Base-by-base conservation (phyloP, 768 basidiomycete species). In the Boletus huronensis region DNA sequence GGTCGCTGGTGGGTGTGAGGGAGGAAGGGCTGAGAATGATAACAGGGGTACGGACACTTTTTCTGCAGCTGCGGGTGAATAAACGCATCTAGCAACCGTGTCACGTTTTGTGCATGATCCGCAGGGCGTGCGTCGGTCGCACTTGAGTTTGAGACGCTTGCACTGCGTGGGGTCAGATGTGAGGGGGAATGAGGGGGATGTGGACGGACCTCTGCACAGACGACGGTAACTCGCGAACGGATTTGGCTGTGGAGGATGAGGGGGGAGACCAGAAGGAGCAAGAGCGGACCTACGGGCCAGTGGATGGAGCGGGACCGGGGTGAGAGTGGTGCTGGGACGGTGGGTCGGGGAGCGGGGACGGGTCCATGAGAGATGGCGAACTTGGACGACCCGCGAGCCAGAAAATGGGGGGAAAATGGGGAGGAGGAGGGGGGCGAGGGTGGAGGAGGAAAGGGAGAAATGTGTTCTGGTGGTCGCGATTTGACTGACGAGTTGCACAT, bases 91-190 rank as follows among this genome's bases (percentile, higher is more conserved):
- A 4, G 75, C 73, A 11, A 87, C 79, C 0, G 87, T 89, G 64
- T 89, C 86, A 57, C 90, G 85, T 66, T 92, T 92, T 17, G 82
- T 78, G 61, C 91, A 93, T 26, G 84, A 85, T 0, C 82, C 82
- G 59, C 90, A 93, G 0, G 90, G 90, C 3, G 78, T 82, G 21
- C 85, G 80, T 36, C 90, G 76, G 72, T 93, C 90, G 65, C 90
- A 93, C 74, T 86, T 90, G 50, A 93, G 79, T 63, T 93, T 93
- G 50, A 93, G 78, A 5, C 90, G 88, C 69, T 93, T 93, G 75
- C 90, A 93, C 87, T 93, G 65, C 3, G 6, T 1, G 39, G 47
- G 35, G 36, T 67, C 3, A 62, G 44, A 17, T 1, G 2, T 53
- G 49, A 26, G 51, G n/a, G 35, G 10, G 54, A 14, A 28, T 7